Conservation (phyloP, 169 alveolate species). For the Plasmodium billcollinsi region DNA sequence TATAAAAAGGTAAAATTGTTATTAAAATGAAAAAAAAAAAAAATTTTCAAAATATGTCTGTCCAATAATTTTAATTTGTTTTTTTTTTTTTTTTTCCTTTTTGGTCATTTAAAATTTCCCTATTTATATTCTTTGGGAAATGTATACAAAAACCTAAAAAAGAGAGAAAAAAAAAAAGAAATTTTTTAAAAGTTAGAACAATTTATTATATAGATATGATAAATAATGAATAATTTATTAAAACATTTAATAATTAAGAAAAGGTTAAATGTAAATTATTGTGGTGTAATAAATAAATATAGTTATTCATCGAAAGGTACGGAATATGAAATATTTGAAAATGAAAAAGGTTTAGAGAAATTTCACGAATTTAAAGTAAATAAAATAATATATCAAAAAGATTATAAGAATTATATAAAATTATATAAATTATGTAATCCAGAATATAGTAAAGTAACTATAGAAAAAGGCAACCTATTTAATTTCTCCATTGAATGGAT, state of each 20-base stretch:
- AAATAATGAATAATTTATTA: not conserved
- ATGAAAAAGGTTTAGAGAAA: slow-evolving; percentile 50
- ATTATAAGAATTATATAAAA: slow-evolving; percentile 34
- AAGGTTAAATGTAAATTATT: not conserved
- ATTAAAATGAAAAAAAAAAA: too few species aligned
- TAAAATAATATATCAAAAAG: slow-evolving; percentile 61
- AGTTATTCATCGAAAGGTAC: slow-evolving; percentile 3
- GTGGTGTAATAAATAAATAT: slow-evolving; percentile 14
- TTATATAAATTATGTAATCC: slow-evolving; percentile 39
- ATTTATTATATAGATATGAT: too few species aligned
- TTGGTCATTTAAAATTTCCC: too few species aligned
- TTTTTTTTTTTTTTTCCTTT: too few species aligned
- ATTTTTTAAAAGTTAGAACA: too few species aligned
- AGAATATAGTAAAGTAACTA: slow-evolving; percentile 28
- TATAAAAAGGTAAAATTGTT: too few species aligned
- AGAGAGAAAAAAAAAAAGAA: too few species aligned
- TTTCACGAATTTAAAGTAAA: slow-evolving; percentile 40
- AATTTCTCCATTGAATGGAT: slow-evolving; percentile 35
- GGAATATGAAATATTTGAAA: slow-evolving; percentile 42
- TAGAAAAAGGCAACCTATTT: slow-evolving; percentile 27
- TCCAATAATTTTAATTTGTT: too few species aligned
- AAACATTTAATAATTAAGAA: slow-evolving; percentile 6
- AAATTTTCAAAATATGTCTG: too few species aligned
- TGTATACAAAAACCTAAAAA: too few species aligned
- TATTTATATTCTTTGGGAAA: too few species aligned